Conservation (phyloP, 495 filamentous ascomycete genomes). For the Usnea hakonensis region DNA sequence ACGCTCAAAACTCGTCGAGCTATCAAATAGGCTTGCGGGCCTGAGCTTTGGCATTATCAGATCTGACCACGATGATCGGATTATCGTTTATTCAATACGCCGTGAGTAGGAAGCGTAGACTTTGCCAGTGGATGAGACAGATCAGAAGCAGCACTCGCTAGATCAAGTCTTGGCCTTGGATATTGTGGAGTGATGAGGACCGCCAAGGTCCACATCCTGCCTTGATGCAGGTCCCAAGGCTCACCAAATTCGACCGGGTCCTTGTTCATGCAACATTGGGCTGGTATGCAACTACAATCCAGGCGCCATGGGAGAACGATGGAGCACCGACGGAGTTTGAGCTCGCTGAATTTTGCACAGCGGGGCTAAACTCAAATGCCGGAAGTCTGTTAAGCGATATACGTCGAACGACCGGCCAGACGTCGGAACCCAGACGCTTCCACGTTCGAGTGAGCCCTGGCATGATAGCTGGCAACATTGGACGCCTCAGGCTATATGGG, state of each 20-base stretch:
- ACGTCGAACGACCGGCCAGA: conserved; percentile 6
- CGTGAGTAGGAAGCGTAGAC: not conserved
- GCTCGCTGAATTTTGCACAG: not conserved
- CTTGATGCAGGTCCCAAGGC: not conserved
- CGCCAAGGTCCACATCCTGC: not conserved
- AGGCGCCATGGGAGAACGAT: not conserved
- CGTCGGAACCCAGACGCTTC: conserved; percentile 5
- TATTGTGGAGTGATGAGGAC: not conserved
- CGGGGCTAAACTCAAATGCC: conserved; percentile 29
- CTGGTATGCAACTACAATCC: not conserved
- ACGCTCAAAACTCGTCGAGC: not conserved
- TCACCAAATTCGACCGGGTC: not conserved
- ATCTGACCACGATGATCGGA: not conserved
- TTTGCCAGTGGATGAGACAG: not conserved
- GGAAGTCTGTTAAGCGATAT: conserved; percentile 22
- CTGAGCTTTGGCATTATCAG: not conserved
- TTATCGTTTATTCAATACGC: not conserved
- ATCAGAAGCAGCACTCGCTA: not conserved
- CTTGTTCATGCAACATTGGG: not conserved
- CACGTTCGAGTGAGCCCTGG: not conserved
- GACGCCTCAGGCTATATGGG: conserved; percentile 41
- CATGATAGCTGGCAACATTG: conserved; percentile 2
- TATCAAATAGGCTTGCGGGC: not conserved
- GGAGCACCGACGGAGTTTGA: not conserved
- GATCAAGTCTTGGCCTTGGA: not conserved